Conservation (phyloP, 2,329 filamentous ascomycete species). For the Epichloe uncinata region DNA sequence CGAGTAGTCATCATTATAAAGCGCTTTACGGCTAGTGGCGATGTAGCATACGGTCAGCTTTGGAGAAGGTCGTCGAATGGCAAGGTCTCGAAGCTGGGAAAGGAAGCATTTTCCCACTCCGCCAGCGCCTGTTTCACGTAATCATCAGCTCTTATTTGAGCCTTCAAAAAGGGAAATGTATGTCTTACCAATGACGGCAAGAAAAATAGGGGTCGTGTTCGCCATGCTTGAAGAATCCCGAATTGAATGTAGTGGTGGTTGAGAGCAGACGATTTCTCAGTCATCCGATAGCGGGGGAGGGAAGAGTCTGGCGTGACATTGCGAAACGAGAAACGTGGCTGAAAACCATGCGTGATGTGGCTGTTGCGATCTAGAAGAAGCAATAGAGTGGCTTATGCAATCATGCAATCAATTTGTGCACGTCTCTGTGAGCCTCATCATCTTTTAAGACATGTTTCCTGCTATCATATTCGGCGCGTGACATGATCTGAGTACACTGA, state of each 20-base stretch:
- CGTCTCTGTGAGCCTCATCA: not conserved
- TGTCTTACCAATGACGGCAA: constrained; percentile 38
- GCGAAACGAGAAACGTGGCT: constrained; percentile 5
- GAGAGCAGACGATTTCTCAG: constrained; percentile 14
- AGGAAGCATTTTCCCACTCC: constrained; percentile 91
- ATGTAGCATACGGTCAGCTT: constrained; percentile 73
- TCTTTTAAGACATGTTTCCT: not conserved
- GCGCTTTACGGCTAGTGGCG: constrained; percentile 69
- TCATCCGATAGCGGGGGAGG: constrained; percentile 24
- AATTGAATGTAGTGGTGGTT: constrained; percentile 5
- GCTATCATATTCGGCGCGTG: not conserved
- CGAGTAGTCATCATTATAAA: constrained; percentile 62
- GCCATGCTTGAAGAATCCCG: constrained; percentile 23
- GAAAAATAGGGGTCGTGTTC: constrained; percentile 32
- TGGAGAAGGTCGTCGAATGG: constrained; percentile 50
- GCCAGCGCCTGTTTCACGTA: constrained; percentile 53
- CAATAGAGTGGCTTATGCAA: not conserved
- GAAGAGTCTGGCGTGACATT: not conserved
- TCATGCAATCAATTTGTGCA: not conserved
- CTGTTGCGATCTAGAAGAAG: not conserved
- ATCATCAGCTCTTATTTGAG: constrained; percentile 6
- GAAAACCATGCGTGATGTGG: not conserved
- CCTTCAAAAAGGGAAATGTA: not conserved
- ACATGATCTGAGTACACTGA: not conserved
- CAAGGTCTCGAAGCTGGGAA: constrained; percentile 58